Evolutionary conservation across 1,284 basidiomycete genomes (phyloP), one percentile per base, ranked within the genome.

Genomic region (Heterobasidion occidentale): DNA sequence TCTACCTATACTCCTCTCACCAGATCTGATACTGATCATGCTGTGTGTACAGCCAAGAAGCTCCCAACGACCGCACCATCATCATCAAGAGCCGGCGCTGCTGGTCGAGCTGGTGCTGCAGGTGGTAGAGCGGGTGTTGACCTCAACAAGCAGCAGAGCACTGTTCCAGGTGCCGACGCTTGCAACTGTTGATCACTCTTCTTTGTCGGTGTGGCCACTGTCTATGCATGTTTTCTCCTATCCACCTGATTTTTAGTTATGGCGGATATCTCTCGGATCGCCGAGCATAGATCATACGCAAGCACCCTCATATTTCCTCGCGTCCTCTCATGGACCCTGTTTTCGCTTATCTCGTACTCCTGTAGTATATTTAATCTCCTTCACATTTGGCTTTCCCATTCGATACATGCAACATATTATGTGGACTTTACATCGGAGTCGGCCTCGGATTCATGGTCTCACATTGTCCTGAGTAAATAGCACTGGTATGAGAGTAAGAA

Each of bases 41-140:
- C 52, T 46, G 47, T 15, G 15, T 38, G 50, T 47, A 45, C 56
- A 92, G 89, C 89, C 67, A 88, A 90, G 83, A 92, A 90, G 65
- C 74, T 92, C 9, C 89, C 89, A 11, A 73, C 86, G 59, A 85
- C 80, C n/a, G 84, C 86, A 51, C 81, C 88, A 46, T 79, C 84
- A 55, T 73, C 84, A 48, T 74, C 82, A 56, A 73, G 84, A 62
- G 72, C 79, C 54, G 81, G 72, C 47, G 74, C 76, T 27, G 52
- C 36, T 53, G 71, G 74, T 56, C 78, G 83, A 27, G 63, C 70
- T 15, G 72, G 73, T 55, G 72, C 77, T 47, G 69, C 77, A 34
- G 74, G 74, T 33, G 72, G 74, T 62, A 74, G 80, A 63, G 68
- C 80, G 59, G 86, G 86, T 46, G 84, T 92, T 33, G 86, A 92